A percentile compares a stretch with the other conserved stretches of the same genome.
phyloP scores from a whole-genome alignment of 2,329 filamentous ascomycete species.

The Calonectria hawksworthii region DNA sequence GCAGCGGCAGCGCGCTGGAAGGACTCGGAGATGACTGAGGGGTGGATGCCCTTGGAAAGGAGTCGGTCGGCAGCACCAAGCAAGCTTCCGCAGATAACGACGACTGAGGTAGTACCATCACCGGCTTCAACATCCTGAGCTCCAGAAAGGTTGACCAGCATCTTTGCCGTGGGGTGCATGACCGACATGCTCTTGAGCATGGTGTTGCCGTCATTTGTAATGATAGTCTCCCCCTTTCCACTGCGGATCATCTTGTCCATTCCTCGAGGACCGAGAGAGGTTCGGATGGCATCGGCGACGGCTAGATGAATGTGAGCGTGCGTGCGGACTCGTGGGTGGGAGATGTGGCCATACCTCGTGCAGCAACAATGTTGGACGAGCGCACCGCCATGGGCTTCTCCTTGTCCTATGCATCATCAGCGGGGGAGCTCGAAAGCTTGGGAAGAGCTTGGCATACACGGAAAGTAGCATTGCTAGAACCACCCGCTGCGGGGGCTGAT shows the following conservation, averaged over 20 bases:
- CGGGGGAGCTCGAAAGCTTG: slow-evolving; percentile 54
- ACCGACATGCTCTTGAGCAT: slow-evolving; percentile 99
- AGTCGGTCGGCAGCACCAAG: slow-evolving; percentile 94
- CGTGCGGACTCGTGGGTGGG: slow-evolving; percentile 4
- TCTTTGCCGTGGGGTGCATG: slow-evolving; percentile 99
- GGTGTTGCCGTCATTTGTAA: slow-evolving; percentile 99
- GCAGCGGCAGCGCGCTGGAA: slow-evolving; percentile 95
- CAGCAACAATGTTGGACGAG: slow-evolving; percentile 96
- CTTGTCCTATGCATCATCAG: slow-evolving; percentile 75
- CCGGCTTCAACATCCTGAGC: slow-evolving; percentile 98
- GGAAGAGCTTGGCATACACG: slow-evolving; percentile 60
- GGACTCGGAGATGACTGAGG: slow-evolving; percentile 96
- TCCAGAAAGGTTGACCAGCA: slow-evolving; percentile 97
- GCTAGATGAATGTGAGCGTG: slow-evolving; percentile 65
- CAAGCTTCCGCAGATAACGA: slow-evolving; percentile 96
- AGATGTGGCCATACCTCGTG: slow-evolving; percentile 76
- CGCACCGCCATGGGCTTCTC: slow-evolving; percentile 99
- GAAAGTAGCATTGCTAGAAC: slow-evolving; percentile 68
- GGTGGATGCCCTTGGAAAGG: slow-evolving; percentile 94
- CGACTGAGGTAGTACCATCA: slow-evolving; percentile 97
- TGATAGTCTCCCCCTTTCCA: slow-evolving; percentile 96
- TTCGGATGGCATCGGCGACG: slow-evolving; percentile 97
- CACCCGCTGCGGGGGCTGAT: slow-evolving; percentile 50
- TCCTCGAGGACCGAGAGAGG: slow-evolving; percentile 93
- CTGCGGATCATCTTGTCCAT: slow-evolving; percentile 99